Evolutionary conservation across 2,329 filamentous ascomycete genomes (phyloP).

Genomic region (Ophiostoma sp.): DNA sequence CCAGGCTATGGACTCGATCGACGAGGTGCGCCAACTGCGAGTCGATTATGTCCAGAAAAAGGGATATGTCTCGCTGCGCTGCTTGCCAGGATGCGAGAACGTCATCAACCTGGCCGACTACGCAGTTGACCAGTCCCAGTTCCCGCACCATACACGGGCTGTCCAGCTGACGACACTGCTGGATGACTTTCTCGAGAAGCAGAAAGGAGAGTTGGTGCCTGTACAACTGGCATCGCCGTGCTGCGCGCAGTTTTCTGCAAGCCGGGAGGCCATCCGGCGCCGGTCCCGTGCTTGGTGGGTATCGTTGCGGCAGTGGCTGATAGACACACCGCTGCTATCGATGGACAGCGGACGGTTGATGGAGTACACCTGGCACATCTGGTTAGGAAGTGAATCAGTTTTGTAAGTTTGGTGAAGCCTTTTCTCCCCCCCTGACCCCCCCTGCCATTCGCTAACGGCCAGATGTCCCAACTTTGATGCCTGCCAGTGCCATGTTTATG

Average conservation of each 20-base stretch:
- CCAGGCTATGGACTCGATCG: conserved; percentile 48
- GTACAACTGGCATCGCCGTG: conserved; percentile 41
- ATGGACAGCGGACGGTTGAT: conserved; percentile 45
- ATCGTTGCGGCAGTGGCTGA: conserved; percentile 44
- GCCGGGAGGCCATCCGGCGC: conserved; percentile 38
- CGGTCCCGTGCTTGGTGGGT: conserved; percentile 43
- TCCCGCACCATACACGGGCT: not conserved
- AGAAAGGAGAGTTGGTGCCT: conserved; percentile 32
- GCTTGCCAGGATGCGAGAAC: conserved; percentile 36
- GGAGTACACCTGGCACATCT: conserved; percentile 52
- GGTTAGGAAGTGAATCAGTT: conserved; percentile 25
- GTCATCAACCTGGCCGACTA: conserved; percentile 26
- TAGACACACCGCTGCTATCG: conserved; percentile 41
- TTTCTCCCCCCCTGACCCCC: not conserved
- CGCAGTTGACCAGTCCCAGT: not conserved
- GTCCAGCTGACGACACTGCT: not conserved
- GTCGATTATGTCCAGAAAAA: conserved; percentile 46
- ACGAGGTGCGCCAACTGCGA: conserved; percentile 47
- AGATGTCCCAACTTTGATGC: not conserved
- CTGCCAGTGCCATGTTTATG: not conserved
- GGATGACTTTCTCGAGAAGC: not conserved
- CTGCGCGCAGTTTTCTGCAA: conserved; percentile 52
- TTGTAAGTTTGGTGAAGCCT: not conserved
- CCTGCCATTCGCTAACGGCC: not conserved
- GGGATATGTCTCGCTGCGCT: conserved; percentile 58